Evolutionary conservation across 805 yeast genomes (phyloP).

Genomic region (Hanseniaspora guilliermondii): DNA sequence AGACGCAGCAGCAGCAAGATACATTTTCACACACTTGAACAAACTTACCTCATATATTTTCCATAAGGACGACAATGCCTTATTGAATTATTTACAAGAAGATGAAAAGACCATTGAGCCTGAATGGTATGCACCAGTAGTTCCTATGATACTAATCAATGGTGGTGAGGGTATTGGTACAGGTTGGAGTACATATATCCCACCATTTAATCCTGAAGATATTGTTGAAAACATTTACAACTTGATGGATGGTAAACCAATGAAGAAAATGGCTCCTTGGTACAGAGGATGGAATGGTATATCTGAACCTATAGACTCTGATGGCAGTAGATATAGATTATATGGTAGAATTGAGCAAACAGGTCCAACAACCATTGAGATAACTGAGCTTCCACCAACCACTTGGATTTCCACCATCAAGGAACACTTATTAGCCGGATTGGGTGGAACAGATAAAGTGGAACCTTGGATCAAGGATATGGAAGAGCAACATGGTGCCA

Average conservation of each 20-base stretch:
- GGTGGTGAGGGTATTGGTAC: conserved; percentile 98
- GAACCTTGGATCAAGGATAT: conserved; percentile 85
- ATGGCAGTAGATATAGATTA: conserved; percentile 57
- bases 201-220: conserved; percentile 79
- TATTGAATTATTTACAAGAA: conserved; percentile 71
- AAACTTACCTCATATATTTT: conserved; percentile 66
- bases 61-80: conserved; percentile 65
- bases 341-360: conserved; percentile 71
- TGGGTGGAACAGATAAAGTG: conserved; percentile 61
- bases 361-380: conserved; percentile 69
- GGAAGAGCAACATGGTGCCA: conserved; percentile 84
- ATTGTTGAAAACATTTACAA: conserved; percentile 61
- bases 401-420: conserved; percentile 89
- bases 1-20: conserved; percentile 96
- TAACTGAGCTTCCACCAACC: conserved; percentile 83
- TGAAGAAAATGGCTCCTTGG: conserved; percentile 79
- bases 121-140: conserved; percentile 84
- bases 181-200: conserved; percentile 94
- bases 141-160: conserved; percentile 89
- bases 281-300: conserved; percentile 89
- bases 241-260: conserved; percentile 59
- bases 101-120: conserved; percentile 94
- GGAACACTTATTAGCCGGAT: conserved; percentile 63
- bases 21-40: conserved; percentile 75
- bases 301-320: conserved; percentile 46